Base-by-base conservation (phyloP, 305 asterid genomes). In the Fraxinus albicans region DNA sequence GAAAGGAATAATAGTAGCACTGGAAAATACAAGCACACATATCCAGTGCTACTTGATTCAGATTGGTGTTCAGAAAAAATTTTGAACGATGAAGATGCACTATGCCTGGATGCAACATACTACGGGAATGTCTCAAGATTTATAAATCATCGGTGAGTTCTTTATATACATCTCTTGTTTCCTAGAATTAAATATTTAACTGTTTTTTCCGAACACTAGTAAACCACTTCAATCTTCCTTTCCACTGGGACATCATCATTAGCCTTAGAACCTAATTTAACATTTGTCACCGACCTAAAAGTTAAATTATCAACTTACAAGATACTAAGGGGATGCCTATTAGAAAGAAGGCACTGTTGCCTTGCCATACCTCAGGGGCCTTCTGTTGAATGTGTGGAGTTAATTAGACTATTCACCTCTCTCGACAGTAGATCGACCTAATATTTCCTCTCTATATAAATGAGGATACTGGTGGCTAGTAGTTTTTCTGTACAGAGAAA, bases 71-170 rank as follows among this genome's bases (percentile, higher is more conserved):
- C 97, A 23, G 97, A 93, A 86, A 85, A 90, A 23, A 88, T 85
- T 72, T 76, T 93, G 65, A 92, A 92, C 82, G 99, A 94, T 77
- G 96, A 95, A 87, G 96, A 95, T 9, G 98, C 98, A 17, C 98
- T 95, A 47, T 95, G 99, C 86, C 86, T 95, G 92, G 98, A 94
- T 79, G 97, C 97, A 34, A 94, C 98, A 15, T 50, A 88, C 75
- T 95, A 83, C 76, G 99, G 99, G n/a, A 95, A 95, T 58, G 90
- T 95, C 38, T 97, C 95, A 44, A 90, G 99, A 86, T 95, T 95
- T 84, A 91, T 95, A 79, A 95, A 95, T 86, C 99, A 95, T 82
- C 89, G 96, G 99, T 92, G 33, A 82, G 85, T 84, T 77, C 81
- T 63, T 75, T 23, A 72, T n/a, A 70, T 35, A 80, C 21, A 70